Evolutionary conservation across 2,329 filamentous ascomycete species (phyloP), one percentile per base, ranked within the genome.

Genomic region (Neopestalotiopsis sp.): DNA sequence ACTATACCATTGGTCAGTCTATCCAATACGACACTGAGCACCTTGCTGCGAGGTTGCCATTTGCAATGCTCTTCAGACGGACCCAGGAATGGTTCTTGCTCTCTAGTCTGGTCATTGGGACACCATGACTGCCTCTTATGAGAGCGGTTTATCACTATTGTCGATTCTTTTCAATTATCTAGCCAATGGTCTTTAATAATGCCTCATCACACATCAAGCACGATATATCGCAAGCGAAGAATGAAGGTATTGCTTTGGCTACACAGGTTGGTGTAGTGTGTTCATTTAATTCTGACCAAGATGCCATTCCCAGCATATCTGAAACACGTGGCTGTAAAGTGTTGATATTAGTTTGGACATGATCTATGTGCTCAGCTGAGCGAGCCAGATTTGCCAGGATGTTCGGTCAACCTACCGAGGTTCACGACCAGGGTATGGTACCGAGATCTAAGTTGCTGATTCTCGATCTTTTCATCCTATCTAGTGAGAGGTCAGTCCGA

Each of bases 351-450:
- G 30, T 14, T n/a, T 1, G 10, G 34, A 24, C 14, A 20, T 14
- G 24, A 38, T n/a, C 10, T 38, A 62, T 17, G 34, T 42, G 13
- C 38, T n/a, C 30, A 62, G 30, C 34, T 40, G 14, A 14, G 24
- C 17, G 6, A 59, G 28, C 32, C 59, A n/a, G 59, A 28, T 32
- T 32, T 3, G 24, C 59, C 30, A 28, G 59, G 59, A 62, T 62
- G 34, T 42, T 62, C 59, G 59, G 59, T 34, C 59, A 13, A 30
- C 59, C 40, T 62, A 38, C 59, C 59, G 59, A 62, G 59, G 59
- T 59, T 12, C 20, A 14, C 17, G 45, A 53, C 45, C 9, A n/a
- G 45, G 45, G 45, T 53, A 3, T 17, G 45, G 2, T 20, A 20
- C 45, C 45, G 17, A 53, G 45, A 53, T 53, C 45, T n/a, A 20